Base-by-base conservation (phyloP, 192 early-diverging fungal species). In the Linnemannia schmuckeri region DNA sequence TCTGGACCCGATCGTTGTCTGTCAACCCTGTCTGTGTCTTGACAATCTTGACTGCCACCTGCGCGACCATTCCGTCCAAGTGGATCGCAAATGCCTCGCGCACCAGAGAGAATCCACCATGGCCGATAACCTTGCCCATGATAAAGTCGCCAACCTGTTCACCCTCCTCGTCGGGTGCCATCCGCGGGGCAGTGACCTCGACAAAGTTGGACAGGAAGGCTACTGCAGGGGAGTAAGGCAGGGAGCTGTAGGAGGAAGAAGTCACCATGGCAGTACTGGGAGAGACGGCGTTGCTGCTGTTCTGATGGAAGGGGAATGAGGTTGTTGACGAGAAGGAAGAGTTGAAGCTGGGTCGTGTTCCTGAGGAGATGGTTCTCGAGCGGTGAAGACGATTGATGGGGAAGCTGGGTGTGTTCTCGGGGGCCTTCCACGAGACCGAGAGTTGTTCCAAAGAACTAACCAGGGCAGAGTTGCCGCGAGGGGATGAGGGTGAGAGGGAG, bases 31-130 rank as follows among this genome's bases (percentile, higher is more conserved):
- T 70, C 44, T 87, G 79, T 17, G 94, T 93, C 71, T 86, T 91
- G 76, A 96, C 91, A 52, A 96, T 90, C 88, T 97, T 97, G 82
- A 95, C 83, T 6, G 95, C 96, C 2, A 94, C 92, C 47, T 55
- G 76, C 7, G 79, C 57, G 81, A 90, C 72, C 90, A 81, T 13
- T 78, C 85, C 30, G 83, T 82, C 40, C 88, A 89, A 12, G 91
- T 90, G 61, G 86, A 87, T 70, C 63, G 88, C 86, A 75, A 83
- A 90, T n/a, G 92, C 96, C 79, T 95, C 93, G 71, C 93, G 93
- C 15, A 97, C 96, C 37, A 91, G 82, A 13, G 95, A 95, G 76
- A 96, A 97, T 35, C 95, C 94, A 38, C 96, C 96, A 49, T 90
- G 88, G 15, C 96, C 96, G 80, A 97, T 92, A 18, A 94, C 82